phyloP scores from a whole-genome alignment of 352 stramenopile genomes.

The Phytophthora syringae region DNA sequence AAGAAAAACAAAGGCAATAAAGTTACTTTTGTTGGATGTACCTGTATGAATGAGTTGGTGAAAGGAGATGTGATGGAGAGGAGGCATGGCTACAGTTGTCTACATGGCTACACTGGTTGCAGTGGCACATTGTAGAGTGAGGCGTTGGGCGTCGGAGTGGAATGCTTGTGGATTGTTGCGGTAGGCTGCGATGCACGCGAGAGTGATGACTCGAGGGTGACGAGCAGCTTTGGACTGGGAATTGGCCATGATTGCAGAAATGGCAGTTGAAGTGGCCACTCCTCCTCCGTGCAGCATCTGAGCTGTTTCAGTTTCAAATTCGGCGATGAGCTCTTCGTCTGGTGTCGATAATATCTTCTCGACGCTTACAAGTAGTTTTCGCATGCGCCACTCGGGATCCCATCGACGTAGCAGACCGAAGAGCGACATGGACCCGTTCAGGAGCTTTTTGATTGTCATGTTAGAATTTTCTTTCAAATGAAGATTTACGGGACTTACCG shows the following conservation, averaged over 20 bases:
- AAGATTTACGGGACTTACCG: conserved; percentile 27
- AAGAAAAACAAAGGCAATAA: too few species aligned
- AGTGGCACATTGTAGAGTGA: conserved; percentile 39
- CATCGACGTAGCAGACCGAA: conserved; percentile 53
- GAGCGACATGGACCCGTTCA: conserved; percentile 59
- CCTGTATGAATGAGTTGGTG: too few species aligned
- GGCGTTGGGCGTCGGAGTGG: conserved; percentile 33
- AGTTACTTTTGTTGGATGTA: too few species aligned
- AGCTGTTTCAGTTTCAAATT: conserved; percentile 52
- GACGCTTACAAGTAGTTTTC: conserved; percentile 50
- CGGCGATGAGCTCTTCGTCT: conserved; percentile 50
- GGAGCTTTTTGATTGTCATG: conserved; percentile 32
- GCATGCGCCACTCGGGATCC: conserved; percentile 66
- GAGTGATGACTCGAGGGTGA: conserved; percentile 55
- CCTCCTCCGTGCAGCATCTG: conserved; percentile 21
- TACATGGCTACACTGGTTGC: conserved; percentile 12
- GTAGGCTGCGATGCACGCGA: conserved; percentile 62
- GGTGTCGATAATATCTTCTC: conserved; percentile 44
- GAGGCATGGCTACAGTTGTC: conserved; percentile 13
- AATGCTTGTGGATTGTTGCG: conserved; percentile 45
- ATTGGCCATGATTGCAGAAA: conserved; percentile 14
- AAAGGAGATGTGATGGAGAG: too few species aligned
- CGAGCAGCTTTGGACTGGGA: conserved; percentile 36
- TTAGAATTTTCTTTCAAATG: not conserved
- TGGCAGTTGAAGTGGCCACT: conserved; percentile 13